Percentiles rank a stretch among this genome's conserved stretches.
phyloP scores from a whole-genome alignment of 1,139 yeast species.

The Saccharomyces hybrid region DNA sequence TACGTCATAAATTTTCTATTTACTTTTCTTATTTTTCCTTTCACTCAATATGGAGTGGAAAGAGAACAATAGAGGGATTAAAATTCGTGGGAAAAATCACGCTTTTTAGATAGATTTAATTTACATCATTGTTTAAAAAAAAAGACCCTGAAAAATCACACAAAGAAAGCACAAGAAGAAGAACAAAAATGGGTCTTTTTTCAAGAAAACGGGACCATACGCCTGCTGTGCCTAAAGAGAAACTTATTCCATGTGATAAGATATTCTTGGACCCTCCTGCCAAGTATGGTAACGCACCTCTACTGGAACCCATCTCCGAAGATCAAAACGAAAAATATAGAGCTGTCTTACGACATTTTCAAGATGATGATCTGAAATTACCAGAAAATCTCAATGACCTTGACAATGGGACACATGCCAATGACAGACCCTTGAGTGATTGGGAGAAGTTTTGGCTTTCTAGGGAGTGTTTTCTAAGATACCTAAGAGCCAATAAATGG shows the following conservation, averaged over 20 bases:
- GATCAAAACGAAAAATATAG: constrained; percentile 53
- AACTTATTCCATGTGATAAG: constrained; percentile 21
- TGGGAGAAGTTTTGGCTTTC: constrained; percentile 84
- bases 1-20: neutral
- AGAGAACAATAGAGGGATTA: neutral
- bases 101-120: neutral
- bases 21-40: neutral
- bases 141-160: neutral
- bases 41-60: neutral
- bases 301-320: constrained; percentile 36
- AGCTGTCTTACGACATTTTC: constrained; percentile 51
- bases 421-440: constrained; percentile 37
- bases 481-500: constrained; percentile 89
- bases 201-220: constrained; percentile 19
- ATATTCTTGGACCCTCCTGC: constrained; percentile 22
- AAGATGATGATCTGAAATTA: constrained; percentile 34
- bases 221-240: constrained; percentile 11
- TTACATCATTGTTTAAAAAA: neutral
- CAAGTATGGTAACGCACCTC: constrained; percentile 14
- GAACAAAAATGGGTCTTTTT: constrained; percentile 25
- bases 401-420: constrained; percentile 28
- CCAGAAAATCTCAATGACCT: constrained; percentile 34
- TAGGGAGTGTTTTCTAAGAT: constrained; percentile 78
- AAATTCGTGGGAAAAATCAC: neutral
- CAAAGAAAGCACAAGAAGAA: neutral